Percentiles rank a stretch among this genome's conserved stretches.
Conservation (phyloP, 2,329 filamentous ascomycete species). For the Pyrenophora teres region DNA sequence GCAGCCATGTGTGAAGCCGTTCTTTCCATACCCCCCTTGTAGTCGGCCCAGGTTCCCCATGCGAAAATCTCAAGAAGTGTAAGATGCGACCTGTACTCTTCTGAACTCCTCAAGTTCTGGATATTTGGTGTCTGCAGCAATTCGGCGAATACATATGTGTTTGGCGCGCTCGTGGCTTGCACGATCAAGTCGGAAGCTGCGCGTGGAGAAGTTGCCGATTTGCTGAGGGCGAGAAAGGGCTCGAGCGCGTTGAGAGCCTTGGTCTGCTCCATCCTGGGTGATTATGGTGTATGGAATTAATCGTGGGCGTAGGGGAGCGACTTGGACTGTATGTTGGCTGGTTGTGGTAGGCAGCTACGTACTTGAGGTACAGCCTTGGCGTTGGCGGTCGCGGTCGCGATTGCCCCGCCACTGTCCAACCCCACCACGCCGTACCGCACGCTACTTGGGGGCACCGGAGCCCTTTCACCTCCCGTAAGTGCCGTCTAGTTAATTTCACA, state of each 20-base stretch:
- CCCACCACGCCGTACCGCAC: conserved; percentile 2
- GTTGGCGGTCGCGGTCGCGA: conserved; percentile 27
- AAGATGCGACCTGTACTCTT: conserved; percentile 68
- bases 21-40: conserved; percentile 61
- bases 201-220: conserved; percentile 80
- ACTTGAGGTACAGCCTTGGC: conserved; percentile 19
- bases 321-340: background rate
- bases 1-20: background rate
- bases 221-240: conserved; percentile 89
- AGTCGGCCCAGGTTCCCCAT: conserved; percentile 85
- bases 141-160: conserved; percentile 92
- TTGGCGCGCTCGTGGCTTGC: conserved; percentile 85
- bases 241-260: conserved; percentile 66
- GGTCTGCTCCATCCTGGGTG: conserved; percentile 71
- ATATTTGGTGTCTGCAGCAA: conserved; percentile 82
- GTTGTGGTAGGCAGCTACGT: conserved; percentile 12
- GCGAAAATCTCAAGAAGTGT: conserved; percentile 85
- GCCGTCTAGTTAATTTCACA: too few species aligned
- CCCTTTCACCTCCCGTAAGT: too few species aligned
- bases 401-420: conserved; percentile 23
- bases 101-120: conserved; percentile 68
- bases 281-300: background rate
- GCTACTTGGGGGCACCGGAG: too few species aligned
- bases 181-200: conserved; percentile 84
- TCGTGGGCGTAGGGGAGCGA: background rate